Evolutionary conservation across 2,329 filamentous ascomycete species (phyloP), one percentile per base, ranked within the genome.

Genomic region (Sporothrix globosa): DNA sequence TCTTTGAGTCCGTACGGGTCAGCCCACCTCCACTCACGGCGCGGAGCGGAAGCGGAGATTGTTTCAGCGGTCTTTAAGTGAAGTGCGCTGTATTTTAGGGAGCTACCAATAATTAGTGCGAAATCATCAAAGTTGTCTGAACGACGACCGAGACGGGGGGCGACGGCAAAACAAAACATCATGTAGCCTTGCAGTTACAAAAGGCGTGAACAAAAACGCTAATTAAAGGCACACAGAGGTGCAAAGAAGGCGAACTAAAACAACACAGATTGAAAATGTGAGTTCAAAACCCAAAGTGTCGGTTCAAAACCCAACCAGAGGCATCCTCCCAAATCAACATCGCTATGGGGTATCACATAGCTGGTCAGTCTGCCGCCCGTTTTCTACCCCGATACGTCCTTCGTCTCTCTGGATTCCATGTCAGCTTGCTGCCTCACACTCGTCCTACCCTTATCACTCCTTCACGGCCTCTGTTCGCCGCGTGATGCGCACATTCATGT

Each of bases 401-500:
- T 2, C 13, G n/a, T 19, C 27, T 66, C 10, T 17, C 24, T 14
- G 11, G 3, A n/a, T 34, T 65, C 44, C 61, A 13, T 3, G 10
- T 17, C 14, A 34, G 10, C 39, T 46, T 10, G 14, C 27, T 65
- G 7, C 61, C n/a, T 9, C 44, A 24, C 10, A 19, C 30, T 2
- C 53, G 17, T 14, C 24, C 6, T 1, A 44, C 17, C 0, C 39
- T 46, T 21, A 2, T 19, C 41, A 52, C 30, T 19, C 63, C 46
- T 52, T 52, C 21, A 66, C 67, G 1, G 70, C 67, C 34, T 61
- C 52, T 27, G 34, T 17, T 2, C 71, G 67, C 17, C 69, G 68
- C 30, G 69, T 72, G 41, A 71, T 71, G 56, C 68, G 68, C 19
- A 72, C 71, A 7, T 73, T 56, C 70, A 73, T 73, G 68, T 73